A percentile compares a stretch with the other conserved stretches of the same genome.
phyloP scores from a whole-genome alignment of 2,329 filamentous ascomycete genomes.

The Ceratocystis eucalypticola region DNA sequence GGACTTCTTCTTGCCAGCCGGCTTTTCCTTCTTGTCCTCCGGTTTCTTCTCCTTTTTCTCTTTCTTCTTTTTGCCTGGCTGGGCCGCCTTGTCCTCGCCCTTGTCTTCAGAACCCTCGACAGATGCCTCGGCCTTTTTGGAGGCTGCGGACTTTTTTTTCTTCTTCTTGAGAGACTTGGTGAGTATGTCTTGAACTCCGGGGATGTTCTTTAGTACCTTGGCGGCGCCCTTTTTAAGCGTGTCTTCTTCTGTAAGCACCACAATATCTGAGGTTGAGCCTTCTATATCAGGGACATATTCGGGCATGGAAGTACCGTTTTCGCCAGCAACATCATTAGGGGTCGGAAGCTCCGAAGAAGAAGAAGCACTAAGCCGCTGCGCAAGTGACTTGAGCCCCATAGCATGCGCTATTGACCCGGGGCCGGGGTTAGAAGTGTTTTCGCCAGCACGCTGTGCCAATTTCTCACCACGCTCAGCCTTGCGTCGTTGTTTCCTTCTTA shows the following conservation, averaged over 20 bases:
- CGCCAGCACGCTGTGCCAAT: neutral
- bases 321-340: neutral
- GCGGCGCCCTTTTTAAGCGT: slow-evolving; percentile 17
- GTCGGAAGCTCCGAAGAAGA: neutral
- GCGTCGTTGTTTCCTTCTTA: neutral
- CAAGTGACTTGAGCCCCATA: slow-evolving; percentile 1
- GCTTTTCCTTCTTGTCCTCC: neutral
- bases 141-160: slow-evolving; percentile 1
- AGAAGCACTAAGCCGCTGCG: slow-evolving; percentile 3
- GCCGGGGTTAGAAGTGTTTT: neutral
- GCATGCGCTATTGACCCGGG: slow-evolving; percentile 9
- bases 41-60: neutral
- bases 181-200: slow-evolving; percentile 16
- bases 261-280: neutral
- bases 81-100: neutral
- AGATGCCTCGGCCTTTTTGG: neutral
- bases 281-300: neutral
- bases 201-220: slow-evolving; percentile 16
- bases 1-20: neutral
- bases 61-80: neutral
- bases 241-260: neutral
- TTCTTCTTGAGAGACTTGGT: slow-evolving; percentile 18
- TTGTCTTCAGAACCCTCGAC: neutral
- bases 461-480: neutral
- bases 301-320: neutral